Evolutionary conservation across 192 early-diverging fungal genomes (phyloP).

Genomic region (Backusella parvicylindrica): DNA sequence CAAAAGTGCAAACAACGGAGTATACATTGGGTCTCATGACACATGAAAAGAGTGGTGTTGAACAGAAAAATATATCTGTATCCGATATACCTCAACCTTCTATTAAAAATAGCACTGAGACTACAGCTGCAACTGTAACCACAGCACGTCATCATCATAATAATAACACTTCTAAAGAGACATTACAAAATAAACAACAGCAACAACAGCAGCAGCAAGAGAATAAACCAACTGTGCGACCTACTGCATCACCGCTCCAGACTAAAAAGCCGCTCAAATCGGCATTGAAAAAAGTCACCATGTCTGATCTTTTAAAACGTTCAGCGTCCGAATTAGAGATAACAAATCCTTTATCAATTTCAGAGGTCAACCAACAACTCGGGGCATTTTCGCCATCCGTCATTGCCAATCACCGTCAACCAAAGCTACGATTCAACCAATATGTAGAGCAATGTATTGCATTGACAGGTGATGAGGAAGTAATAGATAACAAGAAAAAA

Average conservation of each 20-base stretch:
- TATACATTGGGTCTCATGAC: conserved; percentile 26
- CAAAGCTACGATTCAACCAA: conserved; percentile 54
- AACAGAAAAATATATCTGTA: not conserved
- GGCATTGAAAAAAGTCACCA: conserved; percentile 51
- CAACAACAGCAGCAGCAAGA: not conserved
- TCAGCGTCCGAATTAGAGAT: conserved; percentile 35
- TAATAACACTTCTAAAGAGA: not conserved
- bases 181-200: conserved; percentile 5
- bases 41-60: not conserved
- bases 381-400: conserved; percentile 33
- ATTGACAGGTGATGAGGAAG: conserved; percentile 32
- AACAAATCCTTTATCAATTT: conserved; percentile 21
- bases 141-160: too few species aligned
- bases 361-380: conserved; percentile 27
- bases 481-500: not conserved
- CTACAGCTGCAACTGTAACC: not conserved
- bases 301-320: conserved; percentile 44
- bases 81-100: not conserved
- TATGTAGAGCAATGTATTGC: conserved; percentile 56
- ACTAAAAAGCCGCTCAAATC: conserved; percentile 38
- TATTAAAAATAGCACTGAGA: not conserved
- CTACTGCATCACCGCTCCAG: not conserved
- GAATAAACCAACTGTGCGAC: not conserved
- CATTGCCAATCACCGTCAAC: conserved; percentile 50
- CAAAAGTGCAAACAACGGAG: conserved; percentile 25